phyloP scores from a whole-genome alignment of 1,284 basidiomycete genomes.

The Volvariella volvacea region DNA sequence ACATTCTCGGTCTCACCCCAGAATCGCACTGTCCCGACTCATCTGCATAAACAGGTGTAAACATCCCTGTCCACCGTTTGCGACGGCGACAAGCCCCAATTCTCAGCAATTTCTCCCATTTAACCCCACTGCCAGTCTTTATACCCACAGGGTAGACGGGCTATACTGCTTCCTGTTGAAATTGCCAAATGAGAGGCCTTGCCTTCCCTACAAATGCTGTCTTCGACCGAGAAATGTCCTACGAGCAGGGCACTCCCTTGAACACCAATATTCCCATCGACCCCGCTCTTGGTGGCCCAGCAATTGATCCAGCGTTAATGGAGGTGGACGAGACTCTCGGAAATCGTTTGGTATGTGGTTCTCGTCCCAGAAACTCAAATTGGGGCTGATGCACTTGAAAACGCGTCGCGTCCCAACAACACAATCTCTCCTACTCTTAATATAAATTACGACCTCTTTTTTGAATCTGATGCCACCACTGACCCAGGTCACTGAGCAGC shows the following conservation, averaged over 20 bases:
- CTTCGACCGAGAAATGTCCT: slow-evolving; percentile 43
- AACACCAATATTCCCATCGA: slow-evolving; percentile 66
- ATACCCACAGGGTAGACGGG: slow-evolving; percentile 2
- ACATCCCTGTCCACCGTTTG: slow-evolving; percentile 34
- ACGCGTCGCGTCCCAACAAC: slow-evolving; percentile 7
- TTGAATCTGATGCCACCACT: background rate
- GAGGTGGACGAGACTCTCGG: slow-evolving; percentile 14
- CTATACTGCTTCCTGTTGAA: slow-evolving; percentile 5
- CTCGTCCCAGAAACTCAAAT: slow-evolving; percentile 6
- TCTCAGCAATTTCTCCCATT: slow-evolving; percentile 11
- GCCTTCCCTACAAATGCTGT: slow-evolving; percentile 45
- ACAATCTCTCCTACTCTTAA: background rate
- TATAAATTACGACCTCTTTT: background rate
- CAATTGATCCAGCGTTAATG: slow-evolving; percentile 47
- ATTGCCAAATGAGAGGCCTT: slow-evolving; percentile 47
- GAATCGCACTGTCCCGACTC: background rate
- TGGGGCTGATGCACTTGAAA: slow-evolving; percentile 7
- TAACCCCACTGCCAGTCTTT: slow-evolving; percentile 9
- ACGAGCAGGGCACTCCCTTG: slow-evolving; percentile 50
- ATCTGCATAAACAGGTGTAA: slow-evolving; percentile 27
- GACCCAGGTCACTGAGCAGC: slow-evolving; percentile 12
- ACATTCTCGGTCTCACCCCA: slow-evolving; percentile 1
- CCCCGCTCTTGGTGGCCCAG: slow-evolving; percentile 48
- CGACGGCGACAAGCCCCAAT: slow-evolving; percentile 25
- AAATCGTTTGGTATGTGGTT: slow-evolving; percentile 22